Evolutionary conservation across 2,329 filamentous ascomycete genomes (phyloP).

Genomic region (Cytospora paraplurivora): DNA sequence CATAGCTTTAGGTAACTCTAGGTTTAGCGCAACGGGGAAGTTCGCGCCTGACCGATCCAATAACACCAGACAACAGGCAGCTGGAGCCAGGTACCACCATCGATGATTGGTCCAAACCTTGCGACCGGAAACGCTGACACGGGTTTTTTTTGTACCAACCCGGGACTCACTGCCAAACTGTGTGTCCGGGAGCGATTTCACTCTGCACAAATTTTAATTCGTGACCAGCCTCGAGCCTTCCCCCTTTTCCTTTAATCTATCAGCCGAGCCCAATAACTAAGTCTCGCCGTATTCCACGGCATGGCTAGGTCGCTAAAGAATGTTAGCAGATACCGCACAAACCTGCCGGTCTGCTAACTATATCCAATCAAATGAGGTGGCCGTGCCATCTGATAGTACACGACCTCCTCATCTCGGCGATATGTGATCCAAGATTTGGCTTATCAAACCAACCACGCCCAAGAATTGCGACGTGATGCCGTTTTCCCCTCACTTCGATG

Average conservation of each 20-base stretch:
- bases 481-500: neutral
- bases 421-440: constrained; percentile 20
- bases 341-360: neutral
- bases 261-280: constrained; percentile 3
- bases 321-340: neutral
- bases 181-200: neutral
- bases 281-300: neutral
- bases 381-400: constrained; percentile 1
- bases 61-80: neutral
- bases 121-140: neutral
- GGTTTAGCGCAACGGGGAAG: constrained; percentile 7
- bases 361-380: neutral
- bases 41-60: neutral
- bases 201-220: neutral
- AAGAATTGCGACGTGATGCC: constrained; percentile 11
- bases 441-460: constrained; percentile 21
- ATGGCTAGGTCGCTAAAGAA: neutral
- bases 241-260: constrained; percentile 14
- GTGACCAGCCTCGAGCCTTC: neutral
- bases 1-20: constrained; percentile 5
- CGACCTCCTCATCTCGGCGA: constrained; percentile 1
- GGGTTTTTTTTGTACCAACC: neutral
- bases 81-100: constrained; percentile 13
- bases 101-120: constrained; percentile 7
- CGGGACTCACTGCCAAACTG: neutral